Conservation (phyloP, 2,329 filamentous ascomycete species). For the Fusarium cicatricum region DNA sequence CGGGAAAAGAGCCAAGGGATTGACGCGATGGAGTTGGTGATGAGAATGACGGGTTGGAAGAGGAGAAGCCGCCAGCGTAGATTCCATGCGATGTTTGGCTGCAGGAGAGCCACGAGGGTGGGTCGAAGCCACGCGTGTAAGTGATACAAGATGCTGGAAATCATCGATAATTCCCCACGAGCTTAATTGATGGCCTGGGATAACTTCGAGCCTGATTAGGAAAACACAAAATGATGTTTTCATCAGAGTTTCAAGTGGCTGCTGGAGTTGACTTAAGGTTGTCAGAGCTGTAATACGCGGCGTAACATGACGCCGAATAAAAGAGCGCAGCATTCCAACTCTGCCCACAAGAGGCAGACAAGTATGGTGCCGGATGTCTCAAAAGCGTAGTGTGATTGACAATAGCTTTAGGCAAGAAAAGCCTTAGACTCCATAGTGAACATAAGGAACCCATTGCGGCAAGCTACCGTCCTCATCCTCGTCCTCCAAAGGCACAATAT, state of each 20-base stretch:
- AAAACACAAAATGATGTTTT: too few species aligned
- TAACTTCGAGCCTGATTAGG: too few species aligned
- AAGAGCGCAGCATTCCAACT: not conserved
- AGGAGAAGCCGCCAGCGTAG: slow-evolving; percentile 54
- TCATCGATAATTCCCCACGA: slow-evolving; percentile 3
- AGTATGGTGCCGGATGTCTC: too few species aligned
- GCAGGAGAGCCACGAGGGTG: slow-evolving; percentile 47
- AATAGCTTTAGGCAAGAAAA: too few species aligned
- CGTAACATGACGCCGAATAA: slow-evolving; percentile 15
- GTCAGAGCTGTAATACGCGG: slow-evolving; percentile 14
- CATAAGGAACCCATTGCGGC: slow-evolving; percentile 1
- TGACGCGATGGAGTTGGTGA: slow-evolving; percentile 49
- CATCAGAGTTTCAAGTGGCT: not conserved
- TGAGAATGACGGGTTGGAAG: slow-evolving; percentile 51
- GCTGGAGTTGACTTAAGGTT: not conserved
- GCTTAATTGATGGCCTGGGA: not conserved
- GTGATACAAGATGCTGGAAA: slow-evolving; percentile 2
- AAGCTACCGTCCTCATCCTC: not conserved
- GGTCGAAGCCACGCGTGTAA: slow-evolving; percentile 40
- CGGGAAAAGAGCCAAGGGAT: slow-evolving; percentile 48
- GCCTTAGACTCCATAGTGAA: not conserved
- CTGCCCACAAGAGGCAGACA: too few species aligned
- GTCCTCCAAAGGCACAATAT: not conserved
- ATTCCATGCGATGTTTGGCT: slow-evolving; percentile 47
- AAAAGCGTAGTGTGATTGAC: too few species aligned